A percentile compares a stretch with the other conserved stretches of the same genome.
Evolutionary conservation across 345 rosid genomes (phyloP).

Genomic region (Dimocarpus longan): DNA sequence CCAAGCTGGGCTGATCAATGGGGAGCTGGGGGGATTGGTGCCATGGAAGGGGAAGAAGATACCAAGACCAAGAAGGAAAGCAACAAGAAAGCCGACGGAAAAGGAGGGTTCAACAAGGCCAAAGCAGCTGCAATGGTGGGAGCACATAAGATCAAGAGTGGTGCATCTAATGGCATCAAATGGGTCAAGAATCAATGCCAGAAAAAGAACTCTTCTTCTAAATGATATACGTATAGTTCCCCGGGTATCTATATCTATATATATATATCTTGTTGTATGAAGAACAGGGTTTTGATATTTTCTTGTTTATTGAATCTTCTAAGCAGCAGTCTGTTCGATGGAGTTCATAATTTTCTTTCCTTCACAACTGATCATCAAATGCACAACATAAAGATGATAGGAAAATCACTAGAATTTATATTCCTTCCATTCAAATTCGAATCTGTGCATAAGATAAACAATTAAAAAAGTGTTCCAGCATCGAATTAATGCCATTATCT

Average conservation of each 20-base stretch:
- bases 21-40: conserved; percentile 80
- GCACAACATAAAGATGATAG: neutral
- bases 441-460: neutral
- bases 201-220: conserved; percentile 36
- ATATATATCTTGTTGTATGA: neutral
- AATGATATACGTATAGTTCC: neutral
- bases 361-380: neutral
- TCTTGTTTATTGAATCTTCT: neutral
- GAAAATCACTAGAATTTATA: neutral
- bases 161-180: conserved; percentile 49
- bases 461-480: neutral
- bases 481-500: neutral
- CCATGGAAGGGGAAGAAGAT: conserved; percentile 43
- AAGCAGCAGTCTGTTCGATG: neutral
- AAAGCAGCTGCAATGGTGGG: conserved; percentile 38
- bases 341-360: neutral
- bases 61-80: conserved; percentile 38
- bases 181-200: conserved; percentile 62
- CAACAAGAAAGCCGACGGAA: conserved; percentile 42
- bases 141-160: conserved; percentile 41
- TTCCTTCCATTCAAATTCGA: conserved; percentile 13
- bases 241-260: neutral
- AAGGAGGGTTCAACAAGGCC: conserved; percentile 41
- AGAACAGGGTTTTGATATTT: neutral
- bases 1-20: conserved; percentile 97